phyloP scores from a whole-genome alignment of 306 rosid species.

The Clitoria ternatea region DNA sequence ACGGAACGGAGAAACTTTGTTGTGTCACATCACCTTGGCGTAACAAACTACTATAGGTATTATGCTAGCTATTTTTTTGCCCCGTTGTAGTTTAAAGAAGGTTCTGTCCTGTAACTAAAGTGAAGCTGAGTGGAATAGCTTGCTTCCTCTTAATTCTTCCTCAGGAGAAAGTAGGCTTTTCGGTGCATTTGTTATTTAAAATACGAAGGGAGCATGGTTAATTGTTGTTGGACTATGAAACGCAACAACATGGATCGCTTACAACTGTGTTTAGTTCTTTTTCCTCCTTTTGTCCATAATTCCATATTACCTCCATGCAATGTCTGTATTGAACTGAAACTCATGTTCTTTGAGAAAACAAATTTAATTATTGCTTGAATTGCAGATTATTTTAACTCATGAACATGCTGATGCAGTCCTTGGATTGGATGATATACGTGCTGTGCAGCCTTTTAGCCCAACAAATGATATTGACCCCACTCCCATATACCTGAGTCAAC shows the following conservation, averaged over 20 bases:
- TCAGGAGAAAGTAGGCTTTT: background rate
- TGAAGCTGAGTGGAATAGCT: background rate
- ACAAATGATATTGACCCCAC: conserved; percentile 86
- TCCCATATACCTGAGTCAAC: conserved; percentile 71
- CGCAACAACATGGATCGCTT: background rate
- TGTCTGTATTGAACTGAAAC: background rate
- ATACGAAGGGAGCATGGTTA: background rate
- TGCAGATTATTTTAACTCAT: conserved; percentile 96
- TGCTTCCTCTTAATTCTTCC: background rate
- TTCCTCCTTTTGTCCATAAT: conserved; percentile 1
- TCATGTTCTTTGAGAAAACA: conserved; percentile 1
- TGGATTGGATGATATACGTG: conserved; percentile 96
- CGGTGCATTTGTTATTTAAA: background rate
- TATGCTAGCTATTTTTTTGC: background rate
- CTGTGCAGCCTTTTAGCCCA: conserved; percentile 79
- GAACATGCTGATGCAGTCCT: conserved; percentile 99
- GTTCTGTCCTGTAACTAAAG: background rate
- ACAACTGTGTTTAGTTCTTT: background rate
- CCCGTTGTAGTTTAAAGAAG: background rate
- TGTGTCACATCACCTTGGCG: background rate
- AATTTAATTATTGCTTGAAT: conserved; percentile 14
- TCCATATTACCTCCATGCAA: conserved; percentile 1
- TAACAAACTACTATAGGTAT: background rate
- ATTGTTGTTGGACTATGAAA: conserved; percentile 2
- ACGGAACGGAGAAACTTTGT: background rate